A percentile compares a stretch with the other conserved stretches of the same genome.
These are phyloP conservation scores for Immersiporthe knoxdaviesiana DNA, from an alignment of 2,329 filamentous ascomycete genomes.

Conservation along the genomic window DNA sequence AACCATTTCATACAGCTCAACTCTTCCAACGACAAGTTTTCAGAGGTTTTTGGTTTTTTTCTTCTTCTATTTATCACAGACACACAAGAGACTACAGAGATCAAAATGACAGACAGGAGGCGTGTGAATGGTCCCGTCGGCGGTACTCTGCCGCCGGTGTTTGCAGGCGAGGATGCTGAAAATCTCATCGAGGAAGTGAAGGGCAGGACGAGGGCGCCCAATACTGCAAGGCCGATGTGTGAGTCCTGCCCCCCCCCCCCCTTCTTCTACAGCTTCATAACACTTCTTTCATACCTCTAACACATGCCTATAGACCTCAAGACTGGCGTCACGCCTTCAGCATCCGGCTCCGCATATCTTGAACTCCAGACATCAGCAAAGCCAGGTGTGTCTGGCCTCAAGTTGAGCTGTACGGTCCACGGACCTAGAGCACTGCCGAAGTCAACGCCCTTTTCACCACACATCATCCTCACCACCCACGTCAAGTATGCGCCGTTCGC, in stretches of 20 bases:
- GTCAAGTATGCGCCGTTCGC: conserved; percentile 98
- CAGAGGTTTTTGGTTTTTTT: too few species aligned
- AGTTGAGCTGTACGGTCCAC: conserved; percentile 91
- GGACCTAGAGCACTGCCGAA: conserved; percentile 88
- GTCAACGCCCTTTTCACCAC: conserved; percentile 88
- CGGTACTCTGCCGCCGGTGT: conserved; percentile 75
- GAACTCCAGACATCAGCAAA: conserved; percentile 60
- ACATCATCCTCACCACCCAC: conserved; percentile 87
- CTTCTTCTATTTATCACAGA: neutral
- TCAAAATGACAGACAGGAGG: conserved; percentile 77
- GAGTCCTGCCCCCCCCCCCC: conserved; percentile 42
- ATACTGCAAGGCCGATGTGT: conserved; percentile 87
- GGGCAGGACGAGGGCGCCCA: conserved; percentile 61
- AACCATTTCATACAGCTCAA: neutral
- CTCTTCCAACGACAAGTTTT: conserved; percentile 1
- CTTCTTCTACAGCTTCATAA: neutral
- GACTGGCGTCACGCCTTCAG: conserved; percentile 89
- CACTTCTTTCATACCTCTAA: conserved; percentile 14
- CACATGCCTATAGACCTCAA: conserved; percentile 68
- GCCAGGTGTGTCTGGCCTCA: conserved; percentile 62
- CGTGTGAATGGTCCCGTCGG: conserved; percentile 87
- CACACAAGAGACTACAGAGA: too few species aligned
- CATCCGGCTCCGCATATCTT: conserved; percentile 89
- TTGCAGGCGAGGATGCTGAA: conserved; percentile 46
- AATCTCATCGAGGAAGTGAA: conserved; percentile 45